Percentiles rank a stretch among this genome's conserved stretches.
These are phyloP conservation scores for Asparagopsis taxiformis DNA, from an alignment of 31 red algal genomes.

Conservation along the genomic window DNA sequence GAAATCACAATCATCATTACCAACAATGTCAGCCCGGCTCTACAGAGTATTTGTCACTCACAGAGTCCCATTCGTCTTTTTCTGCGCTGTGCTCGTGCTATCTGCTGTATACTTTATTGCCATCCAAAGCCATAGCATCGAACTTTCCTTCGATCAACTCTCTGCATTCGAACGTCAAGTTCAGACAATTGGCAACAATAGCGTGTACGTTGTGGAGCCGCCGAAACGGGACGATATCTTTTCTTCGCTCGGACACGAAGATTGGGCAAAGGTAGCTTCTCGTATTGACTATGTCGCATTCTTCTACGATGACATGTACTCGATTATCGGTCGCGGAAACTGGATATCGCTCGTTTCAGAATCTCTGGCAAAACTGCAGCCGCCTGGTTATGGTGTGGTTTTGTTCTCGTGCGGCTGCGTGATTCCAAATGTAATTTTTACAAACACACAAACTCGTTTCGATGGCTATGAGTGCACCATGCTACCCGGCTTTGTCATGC, in stretches of 20 bases:
- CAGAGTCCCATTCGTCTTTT: slow-evolving; percentile 5
- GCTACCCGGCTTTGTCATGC: slow-evolving; percentile 67
- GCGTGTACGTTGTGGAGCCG: slow-evolving; percentile 28
- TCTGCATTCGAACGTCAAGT: slow-evolving; percentile 53
- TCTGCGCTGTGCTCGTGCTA: slow-evolving; percentile 19
- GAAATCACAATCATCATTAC: too few relatives aligned
- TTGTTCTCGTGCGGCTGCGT: slow-evolving; percentile 71
- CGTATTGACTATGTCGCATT: slow-evolving; percentile 54
- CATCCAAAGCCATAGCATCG: slow-evolving; percentile 43
- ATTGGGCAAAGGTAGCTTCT: slow-evolving; percentile 49
- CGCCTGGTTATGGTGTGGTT: slow-evolving; percentile 33
- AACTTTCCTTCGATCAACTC: slow-evolving; percentile 55
- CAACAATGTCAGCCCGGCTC: too few relatives aligned
- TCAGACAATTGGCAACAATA: slow-evolving; percentile 42
- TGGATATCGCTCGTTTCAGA: slow-evolving; percentile 8
- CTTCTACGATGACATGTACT: slow-evolving; percentile 45
- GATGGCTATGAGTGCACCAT: slow-evolving; percentile 58
- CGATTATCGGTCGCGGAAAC: slow-evolving; percentile 11
- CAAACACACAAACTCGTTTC: slow-evolving; percentile 32
- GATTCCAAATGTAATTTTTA: slow-evolving; percentile 43
- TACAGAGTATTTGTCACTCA: background rate
- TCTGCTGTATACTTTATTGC: slow-evolving; percentile 36
- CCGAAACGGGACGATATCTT: slow-evolving; percentile 31
- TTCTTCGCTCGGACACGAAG: slow-evolving; percentile 18
- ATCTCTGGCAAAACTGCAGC: slow-evolving; percentile 3